Conservation (phyloP, 2,329 filamentous ascomycete genomes). For the Ophiostoma quercus region DNA sequence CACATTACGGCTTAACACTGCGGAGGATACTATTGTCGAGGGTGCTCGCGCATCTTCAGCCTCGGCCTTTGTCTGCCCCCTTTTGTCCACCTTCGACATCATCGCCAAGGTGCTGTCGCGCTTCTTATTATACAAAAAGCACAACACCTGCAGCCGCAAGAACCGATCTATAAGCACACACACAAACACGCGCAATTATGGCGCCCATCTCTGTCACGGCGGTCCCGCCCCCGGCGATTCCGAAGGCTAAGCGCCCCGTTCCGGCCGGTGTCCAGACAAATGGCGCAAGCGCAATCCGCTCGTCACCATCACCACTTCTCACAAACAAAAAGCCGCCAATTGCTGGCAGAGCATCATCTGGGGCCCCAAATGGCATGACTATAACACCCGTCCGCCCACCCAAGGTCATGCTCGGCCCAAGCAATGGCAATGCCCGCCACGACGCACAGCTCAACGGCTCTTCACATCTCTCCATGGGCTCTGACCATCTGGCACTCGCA, state of each 20-base stretch:
- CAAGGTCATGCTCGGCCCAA: conserved; percentile 41
- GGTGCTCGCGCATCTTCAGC: conserved; percentile 6
- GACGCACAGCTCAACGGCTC: conserved; percentile 14
- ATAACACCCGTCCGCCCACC: conserved; percentile 44
- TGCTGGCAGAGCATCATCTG: conserved; percentile 41
- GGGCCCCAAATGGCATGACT: conserved; percentile 41
- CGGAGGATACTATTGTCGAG: conserved; percentile 1
- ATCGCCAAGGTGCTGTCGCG: conserved; percentile 1
- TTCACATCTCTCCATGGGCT: conserved; percentile 30
- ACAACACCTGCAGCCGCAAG: neutral
- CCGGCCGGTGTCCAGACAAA: conserved; percentile 63
- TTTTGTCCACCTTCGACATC: neutral
- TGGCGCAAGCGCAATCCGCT: conserved; percentile 51
- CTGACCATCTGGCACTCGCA: neutral
- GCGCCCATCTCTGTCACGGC: conserved; percentile 49
- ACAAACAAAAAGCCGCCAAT: conserved; percentile 50
- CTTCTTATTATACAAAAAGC: neutral
- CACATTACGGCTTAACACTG: neutral
- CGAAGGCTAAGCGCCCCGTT: conserved; percentile 64
- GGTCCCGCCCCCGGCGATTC: conserved; percentile 39
- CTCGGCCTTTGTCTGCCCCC: neutral
- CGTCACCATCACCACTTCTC: conserved; percentile 56
- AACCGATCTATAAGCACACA: neutral
- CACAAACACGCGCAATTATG: conserved; percentile 37
- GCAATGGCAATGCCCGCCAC: conserved; percentile 38